A percentile compares a stretch with the other conserved stretches of the same genome.
Conservation (phyloP, 2,329 filamentous ascomycete genomes). For the Arthrobotrys entomopaga region DNA sequence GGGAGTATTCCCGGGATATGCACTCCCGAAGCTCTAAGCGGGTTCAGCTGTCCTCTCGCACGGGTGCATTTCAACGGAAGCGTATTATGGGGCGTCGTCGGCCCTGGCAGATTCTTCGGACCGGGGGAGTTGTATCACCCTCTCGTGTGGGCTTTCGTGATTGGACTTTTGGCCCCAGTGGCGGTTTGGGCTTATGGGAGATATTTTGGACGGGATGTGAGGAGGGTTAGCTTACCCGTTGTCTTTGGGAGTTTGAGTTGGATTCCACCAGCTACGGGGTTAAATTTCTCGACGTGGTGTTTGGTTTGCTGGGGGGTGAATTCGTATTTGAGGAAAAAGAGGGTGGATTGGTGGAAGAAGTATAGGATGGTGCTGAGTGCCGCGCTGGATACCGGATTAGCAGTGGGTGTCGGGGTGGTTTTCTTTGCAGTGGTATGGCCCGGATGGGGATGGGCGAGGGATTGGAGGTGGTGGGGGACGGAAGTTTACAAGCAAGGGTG, state of each 20-base stretch:
- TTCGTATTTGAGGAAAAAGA: conserved; percentile 75
- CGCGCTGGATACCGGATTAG: conserved; percentile 82
- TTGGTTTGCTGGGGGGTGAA: conserved; percentile 88
- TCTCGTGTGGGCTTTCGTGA: conserved; percentile 82
- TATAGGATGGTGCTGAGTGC: conserved; percentile 85
- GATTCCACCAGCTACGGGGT: conserved; percentile 86
- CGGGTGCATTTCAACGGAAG: conserved; percentile 90
- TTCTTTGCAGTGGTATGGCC: conserved; percentile 90
- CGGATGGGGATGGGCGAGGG: conserved; percentile 70
- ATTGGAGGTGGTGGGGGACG: conserved; percentile 88
- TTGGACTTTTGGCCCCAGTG: conserved; percentile 79
- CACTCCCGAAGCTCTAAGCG: conserved; percentile 81
- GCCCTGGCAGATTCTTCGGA: conserved; percentile 83
- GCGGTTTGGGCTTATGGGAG: conserved; percentile 77
- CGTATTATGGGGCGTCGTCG: conserved; percentile 89
- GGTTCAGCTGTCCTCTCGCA: conserved; percentile 87
- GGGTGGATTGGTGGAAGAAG: conserved; percentile 84
- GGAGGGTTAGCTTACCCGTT: conserved; percentile 81
- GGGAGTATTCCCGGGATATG: conserved; percentile 79
- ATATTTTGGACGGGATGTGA: conserved; percentile 71
- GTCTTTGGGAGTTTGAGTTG: conserved; percentile 83
- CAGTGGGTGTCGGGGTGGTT: conserved; percentile 82
- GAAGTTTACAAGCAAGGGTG: conserved; percentile 85
- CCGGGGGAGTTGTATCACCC: conserved; percentile 77
- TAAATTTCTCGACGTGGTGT: conserved; percentile 90